A percentile compares a stretch with the other conserved stretches of the same genome.
Evolutionary conservation across 441 rosid genomes (phyloP).

Genomic region (Corymbia calophylla): DNA sequence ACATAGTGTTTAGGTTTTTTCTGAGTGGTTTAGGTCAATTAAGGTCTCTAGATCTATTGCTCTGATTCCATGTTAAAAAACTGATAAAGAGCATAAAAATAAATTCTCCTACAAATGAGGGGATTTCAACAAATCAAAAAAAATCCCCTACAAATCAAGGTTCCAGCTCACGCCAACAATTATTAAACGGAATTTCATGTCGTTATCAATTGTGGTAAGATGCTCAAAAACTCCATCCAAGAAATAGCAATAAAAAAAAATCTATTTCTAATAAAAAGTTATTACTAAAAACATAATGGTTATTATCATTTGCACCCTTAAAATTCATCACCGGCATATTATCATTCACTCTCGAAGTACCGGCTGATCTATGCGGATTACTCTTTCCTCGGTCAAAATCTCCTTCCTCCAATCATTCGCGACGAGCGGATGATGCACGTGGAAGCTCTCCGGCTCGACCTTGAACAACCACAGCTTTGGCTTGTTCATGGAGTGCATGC

Average conservation of each 20-base stretch:
- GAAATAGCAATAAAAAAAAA: fast-evolving
- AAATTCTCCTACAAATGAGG: no score
- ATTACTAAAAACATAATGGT: fast-evolving
- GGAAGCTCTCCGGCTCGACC: neutral
- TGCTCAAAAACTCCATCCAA: fast-evolving
- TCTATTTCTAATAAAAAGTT: no score
- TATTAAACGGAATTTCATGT: no score
- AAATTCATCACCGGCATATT: neutral
- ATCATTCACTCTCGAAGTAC: fast-evolving
- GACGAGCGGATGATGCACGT: neutral
- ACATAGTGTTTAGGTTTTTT: neutral
- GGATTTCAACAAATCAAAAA: no score
- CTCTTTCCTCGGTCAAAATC: neutral
- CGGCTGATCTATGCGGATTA: fast-evolving
- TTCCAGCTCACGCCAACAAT: no score
- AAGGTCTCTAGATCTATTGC: no score
- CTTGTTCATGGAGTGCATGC: neutral
- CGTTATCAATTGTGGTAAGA: fast-evolving
- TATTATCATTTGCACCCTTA: fast-evolving
- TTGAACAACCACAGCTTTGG: neutral
- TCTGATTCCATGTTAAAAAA: no score
- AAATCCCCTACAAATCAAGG: no score
- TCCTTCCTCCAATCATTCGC: neutral
- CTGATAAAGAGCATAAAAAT: no score
- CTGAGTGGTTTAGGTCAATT: no score